A percentile compares a stretch with the other conserved stretches of the same genome.
These are phyloP conservation scores for Fomitopsis serialis DNA, from an alignment of 768 basidiomycete genomes.

Conservation along the genomic window DNA sequence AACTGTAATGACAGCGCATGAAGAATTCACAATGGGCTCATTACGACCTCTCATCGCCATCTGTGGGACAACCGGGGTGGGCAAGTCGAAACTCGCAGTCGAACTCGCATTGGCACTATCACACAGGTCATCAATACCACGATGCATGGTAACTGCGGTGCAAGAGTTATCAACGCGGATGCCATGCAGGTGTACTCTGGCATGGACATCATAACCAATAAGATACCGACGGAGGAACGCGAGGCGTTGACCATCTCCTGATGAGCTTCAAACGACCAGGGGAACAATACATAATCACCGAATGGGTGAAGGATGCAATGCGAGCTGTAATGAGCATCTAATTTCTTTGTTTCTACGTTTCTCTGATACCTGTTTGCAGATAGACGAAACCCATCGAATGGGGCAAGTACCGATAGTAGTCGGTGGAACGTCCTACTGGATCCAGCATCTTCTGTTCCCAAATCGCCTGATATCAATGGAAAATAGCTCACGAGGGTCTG, in stretches of 20 bases:
- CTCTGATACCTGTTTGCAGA: constrained; percentile 37
- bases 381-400: constrained; percentile 62
- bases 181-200: constrained; percentile 96
- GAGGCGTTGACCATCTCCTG: constrained; percentile 81
- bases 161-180: constrained; percentile 89
- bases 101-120: constrained; percentile 64
- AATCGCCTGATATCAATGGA: constrained; percentile 47
- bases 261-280: constrained; percentile 86
- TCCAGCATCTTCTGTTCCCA: constrained; percentile 92
- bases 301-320: constrained; percentile 85
- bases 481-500: neutral
- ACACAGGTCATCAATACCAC: neutral
- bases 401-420: constrained; percentile 81
- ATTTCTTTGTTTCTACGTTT: neutral
- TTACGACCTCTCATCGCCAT: constrained; percentile 72
- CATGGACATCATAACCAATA: constrained; percentile 92
- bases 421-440: constrained; percentile 96
- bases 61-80: constrained; percentile 93
- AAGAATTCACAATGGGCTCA: constrained; percentile 25
- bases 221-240: constrained; percentile 72
- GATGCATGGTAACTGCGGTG: constrained; percentile 46
- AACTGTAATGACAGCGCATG: neutral
- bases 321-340: constrained; percentile 49
- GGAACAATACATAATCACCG: constrained; percentile 79
- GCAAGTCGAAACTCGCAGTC: constrained; percentile 89